Evolutionary conservation across 495 filamentous ascomycete genomes (phyloP).

Genomic region (Bathelium albidoporum): DNA sequence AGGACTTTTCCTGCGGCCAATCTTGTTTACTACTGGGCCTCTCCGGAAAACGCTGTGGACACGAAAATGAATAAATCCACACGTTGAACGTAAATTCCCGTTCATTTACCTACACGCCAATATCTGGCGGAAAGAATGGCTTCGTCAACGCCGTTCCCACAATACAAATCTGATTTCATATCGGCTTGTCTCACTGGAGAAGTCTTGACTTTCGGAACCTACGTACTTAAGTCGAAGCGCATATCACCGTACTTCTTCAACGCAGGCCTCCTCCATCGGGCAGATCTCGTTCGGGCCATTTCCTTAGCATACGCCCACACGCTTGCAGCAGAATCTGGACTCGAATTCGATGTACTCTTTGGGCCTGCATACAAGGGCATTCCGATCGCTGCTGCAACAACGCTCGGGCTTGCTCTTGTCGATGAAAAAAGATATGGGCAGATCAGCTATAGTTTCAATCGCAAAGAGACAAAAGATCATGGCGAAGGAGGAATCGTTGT

Average conservation of each 20-base stretch:
- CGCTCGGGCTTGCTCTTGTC: conserved; percentile 56
- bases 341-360: conserved; percentile 60
- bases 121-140: too few species aligned
- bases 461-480: conserved; percentile 90
- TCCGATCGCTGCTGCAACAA: conserved; percentile 63
- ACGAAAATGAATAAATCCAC: too few species aligned
- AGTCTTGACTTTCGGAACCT: conserved; percentile 80
- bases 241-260: conserved; percentile 99
- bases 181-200: conserved; percentile 57
- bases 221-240: conserved; percentile 82
- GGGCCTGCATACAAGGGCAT: conserved; percentile 97
- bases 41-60: too few species aligned
- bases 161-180: conserved; percentile 58
- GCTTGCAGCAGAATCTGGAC: conserved; percentile 38
- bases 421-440: conserved; percentile 43
- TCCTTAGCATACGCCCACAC: conserved; percentile 70
- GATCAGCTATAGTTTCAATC: conserved; percentile 80
- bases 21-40: not conserved
- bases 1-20: not conserved
- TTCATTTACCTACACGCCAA: too few species aligned
- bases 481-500: conserved; percentile 90
- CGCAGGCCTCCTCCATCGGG: conserved; percentile 74
- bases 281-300: conserved; percentile 60
- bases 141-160: conserved; percentile 11
- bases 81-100: too few species aligned